Evolutionary conservation across 495 filamentous ascomycete genomes (phyloP).

Genomic region (Eremomyces bilateralis): DNA sequence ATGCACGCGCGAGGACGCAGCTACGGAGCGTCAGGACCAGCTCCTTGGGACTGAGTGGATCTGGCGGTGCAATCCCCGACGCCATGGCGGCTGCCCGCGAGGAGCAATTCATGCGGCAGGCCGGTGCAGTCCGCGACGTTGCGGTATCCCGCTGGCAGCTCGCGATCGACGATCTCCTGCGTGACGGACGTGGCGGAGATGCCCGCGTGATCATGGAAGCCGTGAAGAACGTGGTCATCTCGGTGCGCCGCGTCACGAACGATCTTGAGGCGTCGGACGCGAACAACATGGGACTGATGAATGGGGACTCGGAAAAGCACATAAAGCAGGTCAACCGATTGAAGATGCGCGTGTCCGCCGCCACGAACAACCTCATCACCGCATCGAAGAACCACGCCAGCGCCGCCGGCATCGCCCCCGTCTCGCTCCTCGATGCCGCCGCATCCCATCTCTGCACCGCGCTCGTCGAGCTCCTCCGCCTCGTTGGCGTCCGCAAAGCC

Average conservation of each 20-base stretch:
- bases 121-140: constrained; percentile 70
- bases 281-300: constrained; percentile 6
- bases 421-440: constrained; percentile 86
- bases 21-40: constrained; percentile 60
- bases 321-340: constrained; percentile 37
- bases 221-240: constrained; percentile 62
- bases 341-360: constrained; percentile 60
- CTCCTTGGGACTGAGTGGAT: constrained; percentile 39
- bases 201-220: constrained; percentile 49
- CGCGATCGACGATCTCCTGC: constrained; percentile 80
- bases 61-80: constrained; percentile 26
- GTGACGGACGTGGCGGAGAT: constrained; percentile 46
- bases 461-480: constrained; percentile 61
- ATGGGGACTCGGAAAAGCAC: constrained; percentile 23
- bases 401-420: constrained; percentile 67
- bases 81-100: constrained; percentile 40
- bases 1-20: constrained; percentile 71
- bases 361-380: constrained; percentile 89
- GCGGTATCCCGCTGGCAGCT: constrained; percentile 92
- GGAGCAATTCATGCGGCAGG: constrained; percentile 43
- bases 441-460: constrained; percentile 77
- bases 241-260: constrained; percentile 49
- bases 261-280: not conserved
- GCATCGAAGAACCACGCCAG: constrained; percentile 74
- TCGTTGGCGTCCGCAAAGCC: constrained; percentile 70